Evolutionary conservation across 1,284 basidiomycete species (phyloP), one percentile per base, ranked within the genome.

Genomic region (Caloboletus firmus): DNA sequence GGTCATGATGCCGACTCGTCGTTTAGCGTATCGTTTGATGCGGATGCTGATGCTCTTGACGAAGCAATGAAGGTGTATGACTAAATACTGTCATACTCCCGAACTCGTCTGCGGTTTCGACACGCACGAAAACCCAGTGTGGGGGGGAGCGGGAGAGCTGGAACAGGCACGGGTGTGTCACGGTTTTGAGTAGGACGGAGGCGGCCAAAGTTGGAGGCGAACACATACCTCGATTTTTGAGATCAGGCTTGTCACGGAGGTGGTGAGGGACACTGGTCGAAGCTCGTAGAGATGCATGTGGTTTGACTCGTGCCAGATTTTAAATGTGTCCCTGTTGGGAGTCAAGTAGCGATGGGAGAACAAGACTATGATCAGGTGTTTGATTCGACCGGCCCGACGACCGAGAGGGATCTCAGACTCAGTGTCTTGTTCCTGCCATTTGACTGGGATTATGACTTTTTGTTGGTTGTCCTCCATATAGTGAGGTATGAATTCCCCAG

Each of bases 41-140:
- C n/a, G n/a, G n/a, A n/a, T n/a, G n/a, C n/a, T n/a, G n/a, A n/a
- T n/a, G n/a, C n/a, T n/a, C n/a, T n/a, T n/a, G n/a, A n/a, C n/a
- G n/a, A n/a, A n/a, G n/a, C n/a, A n/a, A n/a, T n/a, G n/a, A n/a
- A n/a, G n/a, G n/a, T n/a, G n/a, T n/a, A n/a, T n/a, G n/a, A n/a
- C n/a, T n/a, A n/a, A n/a, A n/a, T n/a, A n/a, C n/a, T n/a, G n/a
- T n/a, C n/a, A n/a, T n/a, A n/a, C n/a, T n/a, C n/a, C n/a, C n/a
- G 32, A 85, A 72, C 1, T 84, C 86, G 45, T 83, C 80, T 9
- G 78, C 76, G 0, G 86, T 90, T 64, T 86, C 83, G 18, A 91
- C 79, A 7, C 87, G 80, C 24, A 91, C 84, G 62, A 91, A 89
- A 13, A 92, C 74, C 89, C 89, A 91, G 56, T 87, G 78, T 0